phyloP scores from a whole-genome alignment of 768 basidiomycete genomes.

The Scleroderma bovista region DNA sequence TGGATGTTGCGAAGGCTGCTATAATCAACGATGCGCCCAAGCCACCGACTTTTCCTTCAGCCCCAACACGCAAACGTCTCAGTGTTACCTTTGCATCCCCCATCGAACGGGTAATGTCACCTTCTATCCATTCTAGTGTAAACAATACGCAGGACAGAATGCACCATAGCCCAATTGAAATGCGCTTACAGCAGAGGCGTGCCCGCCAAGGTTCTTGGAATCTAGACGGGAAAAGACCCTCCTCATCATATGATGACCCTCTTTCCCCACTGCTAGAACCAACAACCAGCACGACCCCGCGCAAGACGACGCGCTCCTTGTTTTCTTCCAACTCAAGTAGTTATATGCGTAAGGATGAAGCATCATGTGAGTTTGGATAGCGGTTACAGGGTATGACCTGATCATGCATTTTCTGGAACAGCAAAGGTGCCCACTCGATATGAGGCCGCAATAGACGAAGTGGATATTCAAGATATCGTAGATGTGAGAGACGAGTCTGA shows the following conservation, averaged over 20 bases:
- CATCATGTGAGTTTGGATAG: not conserved
- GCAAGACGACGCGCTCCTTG: not conserved
- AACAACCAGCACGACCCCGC: not conserved
- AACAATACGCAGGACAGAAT: not conserved
- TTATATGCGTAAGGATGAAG: not conserved
- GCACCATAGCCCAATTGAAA: conserved; percentile 6
- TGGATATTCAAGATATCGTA: conserved; percentile 33
- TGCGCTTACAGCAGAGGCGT: not conserved
- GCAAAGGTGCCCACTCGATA: not conserved
- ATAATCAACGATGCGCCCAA: not conserved
- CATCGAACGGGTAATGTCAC: conserved; percentile 9
- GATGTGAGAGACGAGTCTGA: conserved; percentile 29
- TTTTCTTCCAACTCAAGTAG: not conserved
- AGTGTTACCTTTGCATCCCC: conserved; percentile 29
- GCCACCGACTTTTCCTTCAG: not conserved
- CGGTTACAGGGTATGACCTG: no score
- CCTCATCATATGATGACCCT: conserved; percentile 5
- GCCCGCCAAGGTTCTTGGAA: not conserved
- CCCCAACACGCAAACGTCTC: conserved; percentile 10
- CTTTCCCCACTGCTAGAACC: conserved; percentile 12
- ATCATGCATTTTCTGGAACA: not conserved
- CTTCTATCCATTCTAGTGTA: not conserved
- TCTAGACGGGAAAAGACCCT: not conserved
- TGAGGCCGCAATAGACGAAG: conserved; percentile 5
- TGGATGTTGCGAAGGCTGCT: no score